Evolutionary conservation across 192 early-diverging fungal species (phyloP), one percentile per base, ranked within the genome.

Genomic region (Diversispora eburnea): DNA sequence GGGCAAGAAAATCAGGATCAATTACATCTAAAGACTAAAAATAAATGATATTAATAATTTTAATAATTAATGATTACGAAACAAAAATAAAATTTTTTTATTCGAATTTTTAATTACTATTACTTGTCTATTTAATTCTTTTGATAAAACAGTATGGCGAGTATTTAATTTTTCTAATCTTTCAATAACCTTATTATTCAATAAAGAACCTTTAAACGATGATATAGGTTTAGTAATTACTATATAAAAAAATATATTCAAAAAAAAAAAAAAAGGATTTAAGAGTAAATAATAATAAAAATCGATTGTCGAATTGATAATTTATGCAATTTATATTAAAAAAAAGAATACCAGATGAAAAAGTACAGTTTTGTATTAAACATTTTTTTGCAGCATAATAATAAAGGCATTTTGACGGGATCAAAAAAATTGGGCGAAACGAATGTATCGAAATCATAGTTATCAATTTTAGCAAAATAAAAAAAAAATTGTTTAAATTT

Each of bases 111-210:
- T n/a, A 56, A 55, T n/a, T n/a, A n/a, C n/a, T n/a, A 5, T 17
- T 22, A 70, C 52, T 41, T 52, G 48, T 19, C 41, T 67, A 67
- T 54, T 22, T 41, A 70, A 55, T 43, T 57, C 39, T 45, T 70
- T 55, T 1, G 49, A 56, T 41, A 70, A 41, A 25, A 9, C 25
- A 70, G 48, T 41, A 55, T 70, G 67, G n/a, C 67, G 48, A 22
- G 9, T 42, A 33, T 45, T 43, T 42, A 70, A 70, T 3, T 9
- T 17, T 56, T 70, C 67, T 22, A 70, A 41, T 41, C 41, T 70
- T 70, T 70, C 67, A 42, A 22, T 51, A 42, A 70, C n/a, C 56
- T 70, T 70, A 56, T 12, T 33, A 9, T 70, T 70, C 1, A 69
- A 42, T 42, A 69, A 69, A 7, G 67, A 39, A n/a, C 55, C 67